Conservation (phyloP, 441 rosid genomes). For the Eutrema salsugineum region DNA sequence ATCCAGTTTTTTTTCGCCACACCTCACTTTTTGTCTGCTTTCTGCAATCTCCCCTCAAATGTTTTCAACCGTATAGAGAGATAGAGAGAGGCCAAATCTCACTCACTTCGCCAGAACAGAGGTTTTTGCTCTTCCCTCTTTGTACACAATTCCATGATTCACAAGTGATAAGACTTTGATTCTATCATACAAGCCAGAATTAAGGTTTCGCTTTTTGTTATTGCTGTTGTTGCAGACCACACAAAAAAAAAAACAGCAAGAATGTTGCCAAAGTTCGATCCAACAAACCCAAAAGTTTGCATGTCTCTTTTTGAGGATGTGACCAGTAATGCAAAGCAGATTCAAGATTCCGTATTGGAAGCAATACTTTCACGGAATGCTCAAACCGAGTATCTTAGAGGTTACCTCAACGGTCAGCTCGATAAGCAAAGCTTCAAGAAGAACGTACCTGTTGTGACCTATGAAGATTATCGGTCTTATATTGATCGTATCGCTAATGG, state of each 20-base stretch:
- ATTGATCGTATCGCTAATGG: conserved; percentile 67
- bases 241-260: not conserved
- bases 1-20: not conserved
- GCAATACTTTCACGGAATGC: conserved; percentile 48
- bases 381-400: conserved; percentile 46
- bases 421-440: conserved; percentile 50
- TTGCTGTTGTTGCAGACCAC: not conserved
- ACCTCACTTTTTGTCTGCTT: not conserved
- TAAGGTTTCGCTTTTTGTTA: too few relatives aligned
- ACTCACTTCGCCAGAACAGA: not conserved
- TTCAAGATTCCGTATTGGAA: conserved; percentile 44
- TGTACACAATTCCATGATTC: not conserved
- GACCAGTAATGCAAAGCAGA: conserved; percentile 46
- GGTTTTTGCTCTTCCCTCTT: not conserved
- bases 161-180: not conserved
- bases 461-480: conserved; percentile 50
- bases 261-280: conserved; percentile 28
- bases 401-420: conserved; percentile 35
- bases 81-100: not conserved
- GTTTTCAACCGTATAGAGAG: not conserved
- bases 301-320: conserved; percentile 51
- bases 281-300: conserved; percentile 39
- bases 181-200: not conserved
- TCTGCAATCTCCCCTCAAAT: not conserved
- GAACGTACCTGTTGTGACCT: conserved; percentile 55